These are phyloP conservation scores for Neofusicoccum umdonicola DNA, from an alignment of 2,329 filamentous ascomycete genomes.

Conservation along the genomic window DNA sequence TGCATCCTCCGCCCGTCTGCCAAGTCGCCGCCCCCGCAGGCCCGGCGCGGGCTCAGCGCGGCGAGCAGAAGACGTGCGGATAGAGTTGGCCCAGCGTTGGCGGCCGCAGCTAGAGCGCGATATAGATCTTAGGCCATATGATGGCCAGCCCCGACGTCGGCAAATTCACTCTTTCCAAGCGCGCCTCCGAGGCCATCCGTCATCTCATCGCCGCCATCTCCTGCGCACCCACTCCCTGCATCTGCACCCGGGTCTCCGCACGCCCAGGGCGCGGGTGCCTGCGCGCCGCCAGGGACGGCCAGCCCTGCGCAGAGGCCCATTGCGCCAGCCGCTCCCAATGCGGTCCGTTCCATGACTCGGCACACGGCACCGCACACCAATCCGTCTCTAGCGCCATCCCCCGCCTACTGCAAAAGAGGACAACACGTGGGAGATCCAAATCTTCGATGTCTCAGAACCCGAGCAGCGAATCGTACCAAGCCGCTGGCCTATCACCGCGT, in stretches of 20 bases:
- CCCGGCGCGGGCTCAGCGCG: no score
- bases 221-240: neutral
- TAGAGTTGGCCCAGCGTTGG: slow-evolving; percentile 5
- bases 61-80: neutral
- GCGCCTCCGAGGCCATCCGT: neutral
- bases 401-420: neutral
- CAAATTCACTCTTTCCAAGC: neutral
- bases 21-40: neutral
- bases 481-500: neutral
- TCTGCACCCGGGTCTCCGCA: neutral
- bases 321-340: neutral
- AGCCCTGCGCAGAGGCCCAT: slow-evolving; percentile 4
- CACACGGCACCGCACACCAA: neutral
- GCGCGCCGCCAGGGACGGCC: neutral
- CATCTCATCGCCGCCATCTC: neutral
- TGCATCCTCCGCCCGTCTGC: neutral
- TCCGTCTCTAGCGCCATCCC: neutral
- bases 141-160: neutral
- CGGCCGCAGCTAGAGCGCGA: neutral
- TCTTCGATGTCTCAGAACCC: neutral
- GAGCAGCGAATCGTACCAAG: neutral
- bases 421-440: slow-evolving; percentile 11
- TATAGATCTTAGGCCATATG: slow-evolving; percentile 12
- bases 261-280: no score
- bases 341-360: slow-evolving; percentile 6